Conservation (phyloP, 176 grass and related monocot species). For the Coix lacrymajobi region DNA sequence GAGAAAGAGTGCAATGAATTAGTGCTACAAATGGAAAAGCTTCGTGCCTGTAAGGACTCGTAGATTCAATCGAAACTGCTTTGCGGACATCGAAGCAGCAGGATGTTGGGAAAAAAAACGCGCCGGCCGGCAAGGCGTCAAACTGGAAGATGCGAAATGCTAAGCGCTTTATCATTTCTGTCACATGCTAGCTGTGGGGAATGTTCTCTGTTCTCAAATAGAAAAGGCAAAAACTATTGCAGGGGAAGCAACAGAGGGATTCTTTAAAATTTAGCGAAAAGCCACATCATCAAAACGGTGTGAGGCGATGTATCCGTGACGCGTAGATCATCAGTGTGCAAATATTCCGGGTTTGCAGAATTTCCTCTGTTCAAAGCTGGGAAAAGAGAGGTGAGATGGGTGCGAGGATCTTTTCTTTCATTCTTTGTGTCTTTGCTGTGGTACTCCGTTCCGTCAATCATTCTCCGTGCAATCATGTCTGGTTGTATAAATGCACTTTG, state of each 20-base stretch:
- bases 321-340: not conserved
- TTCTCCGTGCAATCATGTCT: not conserved
- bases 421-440: not conserved
- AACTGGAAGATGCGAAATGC: constrained; percentile 9
- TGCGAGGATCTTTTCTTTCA: not conserved
- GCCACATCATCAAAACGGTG: not conserved
- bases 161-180: constrained; percentile 21
- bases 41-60: not conserved
- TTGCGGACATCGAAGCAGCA: not conserved
- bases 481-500: not conserved
- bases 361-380: constrained; percentile 2
- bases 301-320: not conserved
- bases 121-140: not conserved
- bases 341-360: not conserved
- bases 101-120: constrained; percentile 10
- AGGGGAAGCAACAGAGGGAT: not conserved
- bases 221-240: constrained; percentile 1
- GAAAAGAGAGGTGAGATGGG: not conserved
- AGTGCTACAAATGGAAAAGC: not conserved
- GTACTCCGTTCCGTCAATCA: not conserved
- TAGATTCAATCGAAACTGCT: not conserved
- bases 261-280: not conserved
- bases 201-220: constrained; percentile 30
- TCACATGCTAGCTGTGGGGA: not conserved
- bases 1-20: not conserved